phyloP scores from a whole-genome alignment of 495 filamentous ascomycete genomes.

The Xylaria castorea region DNA sequence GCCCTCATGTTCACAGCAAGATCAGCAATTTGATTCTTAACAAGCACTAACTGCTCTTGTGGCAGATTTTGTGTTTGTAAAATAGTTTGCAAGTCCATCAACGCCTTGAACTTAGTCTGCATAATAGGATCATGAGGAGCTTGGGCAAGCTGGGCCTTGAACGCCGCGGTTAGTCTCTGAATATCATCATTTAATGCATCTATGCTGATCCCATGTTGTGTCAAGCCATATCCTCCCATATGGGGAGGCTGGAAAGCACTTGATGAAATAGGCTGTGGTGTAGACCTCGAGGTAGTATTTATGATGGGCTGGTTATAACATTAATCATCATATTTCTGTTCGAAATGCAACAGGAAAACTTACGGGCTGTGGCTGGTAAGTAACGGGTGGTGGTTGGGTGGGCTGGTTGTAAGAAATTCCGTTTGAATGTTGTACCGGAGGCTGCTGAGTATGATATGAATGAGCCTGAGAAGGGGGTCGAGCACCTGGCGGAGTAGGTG shows the following conservation, averaged over 20 bases:
- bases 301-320: constrained; percentile 33
- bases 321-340: constrained; percentile 27
- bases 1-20: constrained; percentile 64
- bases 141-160: constrained; percentile 73
- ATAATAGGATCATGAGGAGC: constrained; percentile 74
- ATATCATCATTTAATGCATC: constrained; percentile 83
- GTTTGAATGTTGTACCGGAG: constrained; percentile 31
- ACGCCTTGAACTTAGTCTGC: constrained; percentile 79
- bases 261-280: constrained; percentile 45
- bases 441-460: constrained; percentile 28
- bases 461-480: constrained; percentile 40
- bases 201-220: constrained; percentile 61
- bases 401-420: constrained; percentile 32
- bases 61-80: constrained; percentile 79
- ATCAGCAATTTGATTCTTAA: constrained; percentile 79
- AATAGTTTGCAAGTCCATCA: constrained; percentile 84
- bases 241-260: constrained; percentile 42
- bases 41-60: constrained; percentile 77
- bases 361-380: constrained; percentile 35
- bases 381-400: constrained; percentile 25
- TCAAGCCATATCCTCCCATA: constrained; percentile 45
- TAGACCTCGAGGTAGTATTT: constrained; percentile 37
- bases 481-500: constrained; percentile 69
- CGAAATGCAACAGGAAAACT: constrained; percentile 16
- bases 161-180: constrained; percentile 71